These are phyloP conservation scores for Lactarius psammicola DNA, from an alignment of 768 basidiomycete genomes.

Conservation along the genomic window DNA sequence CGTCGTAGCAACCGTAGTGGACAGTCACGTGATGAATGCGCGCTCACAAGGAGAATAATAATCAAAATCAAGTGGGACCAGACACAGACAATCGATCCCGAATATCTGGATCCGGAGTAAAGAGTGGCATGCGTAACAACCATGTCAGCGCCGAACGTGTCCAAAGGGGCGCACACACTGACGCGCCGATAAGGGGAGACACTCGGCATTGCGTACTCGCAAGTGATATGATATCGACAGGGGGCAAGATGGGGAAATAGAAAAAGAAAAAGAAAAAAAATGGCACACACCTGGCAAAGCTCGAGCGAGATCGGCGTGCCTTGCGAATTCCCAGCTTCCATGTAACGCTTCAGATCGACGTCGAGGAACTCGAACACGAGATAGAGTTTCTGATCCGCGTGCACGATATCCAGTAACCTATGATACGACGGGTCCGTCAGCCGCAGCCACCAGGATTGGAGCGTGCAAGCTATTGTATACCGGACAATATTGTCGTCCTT, in stretches of 20 bases:
- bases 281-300: slow-evolving; percentile 73
- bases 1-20: neutral
- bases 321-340: slow-evolving; percentile 78
- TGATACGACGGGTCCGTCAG: neutral
- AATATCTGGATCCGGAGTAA: slow-evolving; percentile 32
- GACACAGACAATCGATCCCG: slow-evolving; percentile 5
- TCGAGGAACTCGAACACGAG: slow-evolving; percentile 98
- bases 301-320: slow-evolving; percentile 69
- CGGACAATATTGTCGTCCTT: slow-evolving; percentile 95
- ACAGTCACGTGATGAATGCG: slow-evolving; percentile 24
- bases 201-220: neutral
- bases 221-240: neutral
- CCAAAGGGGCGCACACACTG: slow-evolving; percentile 7
- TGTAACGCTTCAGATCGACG: slow-evolving; percentile 94
- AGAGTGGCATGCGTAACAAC: slow-evolving; percentile 16
- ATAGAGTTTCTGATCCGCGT: slow-evolving; percentile 95
- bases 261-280: slow-evolving; percentile 10
- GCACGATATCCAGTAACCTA: slow-evolving; percentile 94
- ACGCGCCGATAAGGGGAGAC: slow-evolving; percentile 33
- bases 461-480: slow-evolving; percentile 47
- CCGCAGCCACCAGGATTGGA: neutral
- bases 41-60: neutral
- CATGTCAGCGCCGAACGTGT: slow-evolving; percentile 35
- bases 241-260: neutral
- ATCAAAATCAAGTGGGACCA: neutral